These are phyloP conservation scores for Gracilaria gracilis DNA, from an alignment of 23 red algal genomes.

Conservation along the genomic window DNA sequence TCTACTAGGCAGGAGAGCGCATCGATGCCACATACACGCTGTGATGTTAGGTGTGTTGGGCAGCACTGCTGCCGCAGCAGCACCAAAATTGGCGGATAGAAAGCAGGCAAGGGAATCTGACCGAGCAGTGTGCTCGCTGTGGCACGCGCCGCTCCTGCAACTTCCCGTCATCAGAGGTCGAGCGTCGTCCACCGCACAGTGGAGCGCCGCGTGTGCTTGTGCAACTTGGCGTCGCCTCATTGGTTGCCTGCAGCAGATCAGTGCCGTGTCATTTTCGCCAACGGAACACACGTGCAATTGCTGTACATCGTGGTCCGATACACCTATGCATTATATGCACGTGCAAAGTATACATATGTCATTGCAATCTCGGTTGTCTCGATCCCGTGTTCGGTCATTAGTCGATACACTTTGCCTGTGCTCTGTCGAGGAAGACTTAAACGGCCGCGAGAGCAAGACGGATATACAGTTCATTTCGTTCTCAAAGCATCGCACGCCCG, in stretches of 20 bases:
- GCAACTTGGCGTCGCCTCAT: background rate
- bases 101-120: background rate
- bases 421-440: too few species aligned
- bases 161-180: background rate
- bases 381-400: too few species aligned
- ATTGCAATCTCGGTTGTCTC: background rate
- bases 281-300: background rate
- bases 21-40: background rate
- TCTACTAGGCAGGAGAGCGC: background rate
- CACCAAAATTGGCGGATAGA: background rate
- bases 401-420: too few species aligned
- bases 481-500: background rate
- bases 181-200: background rate
- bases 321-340: background rate
- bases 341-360: background rate
- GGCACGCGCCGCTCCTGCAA: background rate
- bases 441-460: too few species aligned
- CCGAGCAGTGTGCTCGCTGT: background rate
- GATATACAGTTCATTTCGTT: background rate
- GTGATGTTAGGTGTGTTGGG: conserved; percentile 16
- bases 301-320: background rate
- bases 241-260: background rate
- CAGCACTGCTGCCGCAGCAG: too few species aligned
- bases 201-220: background rate
- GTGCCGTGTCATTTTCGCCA: background rate